phyloP scores from a whole-genome alignment of 768 basidiomycete species.

The Tylopilus subfusipes region DNA sequence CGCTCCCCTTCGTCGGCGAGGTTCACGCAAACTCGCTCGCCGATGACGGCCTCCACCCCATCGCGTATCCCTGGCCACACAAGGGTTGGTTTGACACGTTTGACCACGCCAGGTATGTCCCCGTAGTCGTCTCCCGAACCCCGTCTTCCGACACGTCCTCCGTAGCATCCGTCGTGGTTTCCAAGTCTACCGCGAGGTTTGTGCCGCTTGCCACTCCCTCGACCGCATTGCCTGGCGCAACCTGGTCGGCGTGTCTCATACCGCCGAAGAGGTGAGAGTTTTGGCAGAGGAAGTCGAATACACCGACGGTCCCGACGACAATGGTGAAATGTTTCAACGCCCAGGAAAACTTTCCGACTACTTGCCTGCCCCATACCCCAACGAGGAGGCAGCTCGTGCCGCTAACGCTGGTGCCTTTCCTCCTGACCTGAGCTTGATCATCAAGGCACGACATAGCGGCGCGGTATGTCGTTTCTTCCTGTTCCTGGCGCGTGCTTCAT shows the following conservation, averaged over 20 bases:
- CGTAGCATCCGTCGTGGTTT: conserved; percentile 90
- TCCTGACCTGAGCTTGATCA: conserved; percentile 94
- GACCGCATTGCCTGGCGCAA: conserved; percentile 99
- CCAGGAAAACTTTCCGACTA: conserved; percentile 99
- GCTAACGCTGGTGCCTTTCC: conserved; percentile 93
- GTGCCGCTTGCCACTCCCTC: conserved; percentile 97
- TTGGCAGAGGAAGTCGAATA: conserved; percentile 99
- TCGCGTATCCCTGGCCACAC: conserved; percentile 88
- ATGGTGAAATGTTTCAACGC: conserved; percentile 98
- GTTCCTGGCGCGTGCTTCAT: neutral
- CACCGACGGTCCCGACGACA: conserved; percentile 88
- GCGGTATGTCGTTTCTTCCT: conserved; percentile 56
- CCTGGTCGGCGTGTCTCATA: conserved; percentile 96
- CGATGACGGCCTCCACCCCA: conserved; percentile 92
- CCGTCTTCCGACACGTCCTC: conserved; percentile 8
- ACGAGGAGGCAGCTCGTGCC: conserved; percentile 95
- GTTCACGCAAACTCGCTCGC: conserved; percentile 90
- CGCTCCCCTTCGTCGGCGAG: conserved; percentile 84
- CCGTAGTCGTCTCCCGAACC: conserved; percentile 10
- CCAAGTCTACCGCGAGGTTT: conserved; percentile 98
- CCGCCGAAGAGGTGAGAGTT: conserved; percentile 79
- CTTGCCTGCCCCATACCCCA: conserved; percentile 91
- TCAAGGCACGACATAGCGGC: conserved; percentile 97
- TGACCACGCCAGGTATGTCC: conserved; percentile 88
- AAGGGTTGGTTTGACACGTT: conserved; percentile 85